Base-by-base conservation (phyloP, 2,329 filamentous ascomycete species). In the Alternaria triticimaculans region DNA sequence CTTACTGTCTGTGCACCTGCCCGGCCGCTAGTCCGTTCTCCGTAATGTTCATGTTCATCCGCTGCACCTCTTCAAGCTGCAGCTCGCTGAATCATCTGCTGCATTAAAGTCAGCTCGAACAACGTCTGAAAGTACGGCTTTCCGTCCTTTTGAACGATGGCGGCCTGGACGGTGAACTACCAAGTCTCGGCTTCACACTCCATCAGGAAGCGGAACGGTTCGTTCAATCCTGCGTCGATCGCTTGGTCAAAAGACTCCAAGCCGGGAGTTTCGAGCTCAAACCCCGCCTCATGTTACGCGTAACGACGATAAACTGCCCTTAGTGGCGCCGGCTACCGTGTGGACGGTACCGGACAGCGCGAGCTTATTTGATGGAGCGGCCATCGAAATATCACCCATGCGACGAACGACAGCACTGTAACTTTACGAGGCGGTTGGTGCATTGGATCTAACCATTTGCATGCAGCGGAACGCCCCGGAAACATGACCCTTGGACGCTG, bases 301-400 rank as follows among this genome's bases (percentile, higher is more conserved):
- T 30, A 12, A 60, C 55, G 45, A 55, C 62, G 63, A 26, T 54
- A 56, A 62, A 61, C 11, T 44, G 45, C 58, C 57, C 44, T 53
- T 55, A 49, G 53, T 56, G 50, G 48, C 12, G 55, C 55, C 56
- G 66, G 58, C 41, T 30, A 50, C 43, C 45, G 44, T 63, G 50
- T 57, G 64, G 58, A 62, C 55, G 62, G 66, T 49, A 20, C 51
- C 54, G 65, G 61, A 44, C 49, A 21, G 23, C 43, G 44, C 37
- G 54, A 64, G 60, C 58, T 55, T 67, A 65, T 65, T 55, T 64
- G 50, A 54, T 66, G 55, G 62, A 25, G 37, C 21, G 41, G 18
- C 30, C 23, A 26, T 44, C 23, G 3, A 23, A 49, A 62, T 45
- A 15, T 20, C 55, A 10, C 20, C 43, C 8, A n/a, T 56, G 55